A percentile compares a stretch with the other conserved stretches of the same genome.
Evolutionary conservation across 1,284 basidiomycete species (phyloP).

Genomic region (Ustilago cynodontis): DNA sequence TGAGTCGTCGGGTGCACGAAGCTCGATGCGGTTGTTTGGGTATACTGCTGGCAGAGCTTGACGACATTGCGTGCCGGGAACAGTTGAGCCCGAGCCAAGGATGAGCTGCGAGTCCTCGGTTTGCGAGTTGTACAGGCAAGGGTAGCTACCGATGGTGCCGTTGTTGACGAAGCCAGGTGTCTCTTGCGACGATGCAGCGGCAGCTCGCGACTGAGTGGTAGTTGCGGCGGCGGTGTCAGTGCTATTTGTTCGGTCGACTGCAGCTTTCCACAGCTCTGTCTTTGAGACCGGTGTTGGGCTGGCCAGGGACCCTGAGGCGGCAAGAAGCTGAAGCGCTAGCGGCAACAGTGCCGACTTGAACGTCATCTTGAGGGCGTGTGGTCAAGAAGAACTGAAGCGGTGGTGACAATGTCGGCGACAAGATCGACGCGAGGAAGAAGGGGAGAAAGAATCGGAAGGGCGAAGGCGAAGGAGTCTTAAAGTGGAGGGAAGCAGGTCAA

Average conservation of each 20-base stretch:
- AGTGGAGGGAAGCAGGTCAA: slow-evolving; percentile 15
- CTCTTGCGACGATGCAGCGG: slow-evolving; percentile 24
- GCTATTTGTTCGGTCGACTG: slow-evolving; percentile 15
- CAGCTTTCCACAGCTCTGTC: slow-evolving; percentile 10
- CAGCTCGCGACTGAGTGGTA: background rate
- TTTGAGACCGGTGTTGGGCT: slow-evolving; percentile 22
- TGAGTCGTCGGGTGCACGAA: slow-evolving; percentile 59
- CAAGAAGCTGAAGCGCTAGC: slow-evolving; percentile 43
- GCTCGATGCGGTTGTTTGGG: slow-evolving; percentile 58
- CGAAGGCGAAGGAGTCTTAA: background rate
- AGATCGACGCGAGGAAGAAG: slow-evolving; percentile 1
- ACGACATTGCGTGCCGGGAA: slow-evolving; percentile 32
- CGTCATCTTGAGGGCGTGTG: slow-evolving; percentile 11
- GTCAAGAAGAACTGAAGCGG: background rate
- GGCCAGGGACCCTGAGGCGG: slow-evolving; percentile 19
- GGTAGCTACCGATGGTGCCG: slow-evolving; percentile 58
- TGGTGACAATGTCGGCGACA: background rate
- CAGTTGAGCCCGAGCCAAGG: slow-evolving; percentile 36
- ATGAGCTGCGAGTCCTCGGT: slow-evolving; percentile 37
- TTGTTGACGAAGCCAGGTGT: slow-evolving; percentile 64
- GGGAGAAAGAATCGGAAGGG: background rate
- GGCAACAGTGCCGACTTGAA: slow-evolving; percentile 27
- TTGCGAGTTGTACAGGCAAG: slow-evolving; percentile 41
- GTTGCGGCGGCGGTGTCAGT: slow-evolving; percentile 9
- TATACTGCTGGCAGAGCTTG: slow-evolving; percentile 52